These are phyloP conservation scores for Fusarium illudens DNA, from an alignment of 2,329 filamentous ascomycete genomes.

Conservation along the genomic window DNA sequence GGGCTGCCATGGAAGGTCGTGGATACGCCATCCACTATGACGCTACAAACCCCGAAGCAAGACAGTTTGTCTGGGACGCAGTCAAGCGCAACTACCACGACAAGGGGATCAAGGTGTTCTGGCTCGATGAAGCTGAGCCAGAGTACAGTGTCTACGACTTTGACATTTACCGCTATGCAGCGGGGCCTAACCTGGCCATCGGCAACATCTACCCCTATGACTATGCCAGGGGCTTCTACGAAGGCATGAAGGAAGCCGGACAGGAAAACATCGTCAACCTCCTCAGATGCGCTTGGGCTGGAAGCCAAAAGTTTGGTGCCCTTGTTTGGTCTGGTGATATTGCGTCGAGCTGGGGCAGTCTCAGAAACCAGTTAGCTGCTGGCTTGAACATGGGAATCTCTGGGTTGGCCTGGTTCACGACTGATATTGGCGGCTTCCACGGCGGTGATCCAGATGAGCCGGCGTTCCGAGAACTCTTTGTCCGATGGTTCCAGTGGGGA, in stretches of 20 bases:
- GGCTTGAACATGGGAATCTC: constrained; percentile 72
- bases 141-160: constrained; percentile 73
- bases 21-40: constrained; percentile 70
- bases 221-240: constrained; percentile 67
- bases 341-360: constrained; percentile 67
- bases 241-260: constrained; percentile 62
- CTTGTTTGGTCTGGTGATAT: constrained; percentile 75
- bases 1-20: constrained; percentile 66
- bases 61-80: constrained; percentile 67
- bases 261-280: constrained; percentile 67
- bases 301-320: constrained; percentile 69
- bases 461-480: constrained; percentile 68
- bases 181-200: constrained; percentile 50
- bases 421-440: constrained; percentile 75
- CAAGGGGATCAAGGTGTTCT: constrained; percentile 70
- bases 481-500: constrained; percentile 76
- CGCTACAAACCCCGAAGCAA: constrained; percentile 67
- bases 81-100: constrained; percentile 68
- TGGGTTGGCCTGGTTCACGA: constrained; percentile 74
- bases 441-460: constrained; percentile 66
- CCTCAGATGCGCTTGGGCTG: constrained; percentile 59
- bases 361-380: constrained; percentile 68
- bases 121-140: constrained; percentile 75
- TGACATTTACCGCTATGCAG: constrained; percentile 63
- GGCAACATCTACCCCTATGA: constrained; percentile 69